Base-by-base conservation (phyloP, 106 monocot genomes). In the Vanilla planifolia region DNA sequence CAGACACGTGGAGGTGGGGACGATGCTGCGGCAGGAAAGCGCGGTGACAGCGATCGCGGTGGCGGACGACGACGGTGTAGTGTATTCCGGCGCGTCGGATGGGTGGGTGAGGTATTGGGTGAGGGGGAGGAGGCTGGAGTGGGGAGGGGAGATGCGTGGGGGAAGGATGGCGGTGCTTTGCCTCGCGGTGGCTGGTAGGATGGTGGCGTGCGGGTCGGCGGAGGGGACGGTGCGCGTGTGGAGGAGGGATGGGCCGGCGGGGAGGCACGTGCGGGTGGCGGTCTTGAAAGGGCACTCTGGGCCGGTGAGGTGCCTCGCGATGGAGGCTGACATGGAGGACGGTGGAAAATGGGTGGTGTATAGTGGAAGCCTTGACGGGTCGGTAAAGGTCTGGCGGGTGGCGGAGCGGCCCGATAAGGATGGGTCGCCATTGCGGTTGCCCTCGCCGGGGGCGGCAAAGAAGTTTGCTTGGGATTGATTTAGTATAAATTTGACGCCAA, bases 191-290 rank as follows among this genome's bases (percentile, higher is more conserved):
- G 73, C 47, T 10, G 82, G 61, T 5, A 14, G 62, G 44, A 44
- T 82, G 23, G 55, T 90, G 59, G 20, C 82, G 1, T 85, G 90
- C 33, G 90, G 90, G 2, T 82, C 85, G 8, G 85, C 79, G 42
- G 85, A 90, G 36, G 59, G 74, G 43, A 90, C 79, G 35, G 77
- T 90, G 16, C 64, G 85, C 51, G 82, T 85, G 24, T 90, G 90
- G 90, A 66, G 74, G 65, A 75, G 85, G 33, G 75, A 76, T n/a
- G 70, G 46, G 23, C 67, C 29, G 17, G 15, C 25, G 15, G 64
- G 63, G 22, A n/a, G 37, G 15, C 82, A 82, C 55, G 61, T 47
- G 30, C 73, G 82, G 26, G 15, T 82, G 42, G 82, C 73, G 2
- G 77, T 82, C 69, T 55, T 82, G 48, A 77, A 77, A 26, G 82